Evolutionary conservation across 164 flowering plant genomes (phyloP).

Genomic region (Nymphaea colorata): DNA sequence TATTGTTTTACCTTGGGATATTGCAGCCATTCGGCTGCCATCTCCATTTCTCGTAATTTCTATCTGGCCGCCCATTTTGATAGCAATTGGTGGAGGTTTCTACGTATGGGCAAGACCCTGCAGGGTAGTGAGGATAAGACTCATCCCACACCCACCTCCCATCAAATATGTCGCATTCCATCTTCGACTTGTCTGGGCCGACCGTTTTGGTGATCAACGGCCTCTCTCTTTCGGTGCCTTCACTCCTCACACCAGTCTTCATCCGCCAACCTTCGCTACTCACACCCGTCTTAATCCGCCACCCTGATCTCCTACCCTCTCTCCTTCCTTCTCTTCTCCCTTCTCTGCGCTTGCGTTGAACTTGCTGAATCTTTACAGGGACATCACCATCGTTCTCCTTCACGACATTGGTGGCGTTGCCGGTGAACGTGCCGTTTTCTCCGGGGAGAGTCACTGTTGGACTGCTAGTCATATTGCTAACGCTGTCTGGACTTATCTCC

Average conservation of each 20-base stretch:
- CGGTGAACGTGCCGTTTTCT: no score
- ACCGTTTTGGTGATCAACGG: no score
- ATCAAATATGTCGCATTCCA: slow-evolving; percentile 60
- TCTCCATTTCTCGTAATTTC: slow-evolving; percentile 37
- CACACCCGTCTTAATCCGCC: no score
- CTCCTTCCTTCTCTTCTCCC: no score
- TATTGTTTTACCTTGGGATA: slow-evolving; percentile 52
- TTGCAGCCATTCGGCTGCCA: slow-evolving; percentile 86
- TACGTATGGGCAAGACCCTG: slow-evolving; percentile 68
- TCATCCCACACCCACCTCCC: slow-evolving; percentile 88
- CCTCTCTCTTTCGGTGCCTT: neutral
- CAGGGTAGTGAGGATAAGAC: slow-evolving; percentile 68
- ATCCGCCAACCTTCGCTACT: neutral
- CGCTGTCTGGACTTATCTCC: no score
- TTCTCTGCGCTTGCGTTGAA: no score
- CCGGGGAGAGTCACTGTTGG: no score
- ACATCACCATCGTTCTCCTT: no score
- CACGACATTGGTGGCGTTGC: no score
- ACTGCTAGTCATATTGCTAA: no score
- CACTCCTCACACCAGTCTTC: neutral
- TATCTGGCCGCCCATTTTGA: slow-evolving; percentile 75
- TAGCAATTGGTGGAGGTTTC: slow-evolving; percentile 78
- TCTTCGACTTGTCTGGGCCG: neutral
- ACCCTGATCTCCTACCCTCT: no score
- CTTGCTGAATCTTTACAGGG: no score